Evolutionary conservation across 176 grass and related monocot species (phyloP).

Genomic region (Lolium rigidum): DNA sequence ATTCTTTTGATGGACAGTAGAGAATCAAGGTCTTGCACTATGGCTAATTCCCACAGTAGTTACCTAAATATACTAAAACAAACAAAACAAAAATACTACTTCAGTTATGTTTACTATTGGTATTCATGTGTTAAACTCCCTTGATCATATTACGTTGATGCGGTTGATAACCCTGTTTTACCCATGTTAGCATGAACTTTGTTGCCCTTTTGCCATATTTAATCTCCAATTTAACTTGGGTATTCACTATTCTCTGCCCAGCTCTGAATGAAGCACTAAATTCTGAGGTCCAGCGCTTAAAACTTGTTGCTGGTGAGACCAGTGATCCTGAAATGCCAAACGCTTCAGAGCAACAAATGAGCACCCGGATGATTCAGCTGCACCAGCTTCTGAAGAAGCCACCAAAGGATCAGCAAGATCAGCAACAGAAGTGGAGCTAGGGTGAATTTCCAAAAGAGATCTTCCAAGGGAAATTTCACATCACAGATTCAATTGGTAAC

Average conservation of each 20-base stretch:
- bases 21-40: neutral
- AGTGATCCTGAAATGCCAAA: conserved; percentile 43
- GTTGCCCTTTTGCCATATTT: conserved; percentile 2
- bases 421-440: conserved; percentile 41
- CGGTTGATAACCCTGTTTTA: conserved; percentile 4
- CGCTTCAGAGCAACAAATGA: conserved; percentile 50
- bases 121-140: neutral
- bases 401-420: conserved; percentile 42
- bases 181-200: neutral
- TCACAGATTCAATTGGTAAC: conserved; percentile 28
- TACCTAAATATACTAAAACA: too few relatives aligned
- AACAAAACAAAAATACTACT: neutral
- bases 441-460: conserved; percentile 30
- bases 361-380: conserved; percentile 63
- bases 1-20: neutral
- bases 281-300: conserved; percentile 63
- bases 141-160: neutral
- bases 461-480: conserved; percentile 14
- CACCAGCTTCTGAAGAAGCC: conserved; percentile 58
- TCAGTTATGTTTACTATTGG: conserved; percentile 17
- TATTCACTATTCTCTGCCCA: conserved; percentile 46
- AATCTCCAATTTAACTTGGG: conserved; percentile 18
- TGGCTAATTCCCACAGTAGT: too few relatives aligned
- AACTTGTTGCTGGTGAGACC: conserved; percentile 54
- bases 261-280: conserved; percentile 78